Base-by-base conservation (phyloP, 805 yeast species). In the Hanseniaspora pseudoguilliermondii region DNA sequence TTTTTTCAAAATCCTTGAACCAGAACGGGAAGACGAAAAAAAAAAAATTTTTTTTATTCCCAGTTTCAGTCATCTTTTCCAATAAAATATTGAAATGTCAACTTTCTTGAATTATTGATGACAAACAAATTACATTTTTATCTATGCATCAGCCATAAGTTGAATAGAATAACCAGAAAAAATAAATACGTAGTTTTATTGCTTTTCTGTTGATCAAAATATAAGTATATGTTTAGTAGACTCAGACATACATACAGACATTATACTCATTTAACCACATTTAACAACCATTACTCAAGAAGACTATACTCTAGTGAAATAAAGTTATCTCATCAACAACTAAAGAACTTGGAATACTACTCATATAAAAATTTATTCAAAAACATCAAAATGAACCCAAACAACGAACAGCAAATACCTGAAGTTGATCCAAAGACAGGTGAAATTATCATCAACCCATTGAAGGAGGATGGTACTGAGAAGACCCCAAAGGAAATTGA, bases 401-500 rank as follows among this genome's bases (percentile, higher is more conserved):
- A 49, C 41, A 34, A 39, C 25, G 58, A 55, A 21, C 55, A 50
- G 46, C 43, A 46, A 25, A 35, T 47, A 11, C 72, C 72, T 48
- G 67, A 66, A 53, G 69, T 69, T 10, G 71, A 69, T 57, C 69
- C 71, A 50, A 62, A 55, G 40, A 69, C 71, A 50, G 72, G 72
- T 47, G 71, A 68, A 59, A 59, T 67, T 44, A 67, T 68, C 57
- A 67, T 69, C 61, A 69, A 69, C 53, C 70, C 71, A 32, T 61
- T 68, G 57, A 68, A 69, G 59, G 73, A 65, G 59, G 73, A 67
- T 59, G 72, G 71, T 60, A 76, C 74, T 63, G 80, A 74, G 42
- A 85, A 84, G 71, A 81, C 88, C 43, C 84, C 83, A 59, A 86
- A 86, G 68, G 87, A 86, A 71, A 75, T 86, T 54, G 95, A 87